Evolutionary conservation across 108 stramenopile species (phyloP).

Genomic region (Schizochytrium sp.): DNA sequence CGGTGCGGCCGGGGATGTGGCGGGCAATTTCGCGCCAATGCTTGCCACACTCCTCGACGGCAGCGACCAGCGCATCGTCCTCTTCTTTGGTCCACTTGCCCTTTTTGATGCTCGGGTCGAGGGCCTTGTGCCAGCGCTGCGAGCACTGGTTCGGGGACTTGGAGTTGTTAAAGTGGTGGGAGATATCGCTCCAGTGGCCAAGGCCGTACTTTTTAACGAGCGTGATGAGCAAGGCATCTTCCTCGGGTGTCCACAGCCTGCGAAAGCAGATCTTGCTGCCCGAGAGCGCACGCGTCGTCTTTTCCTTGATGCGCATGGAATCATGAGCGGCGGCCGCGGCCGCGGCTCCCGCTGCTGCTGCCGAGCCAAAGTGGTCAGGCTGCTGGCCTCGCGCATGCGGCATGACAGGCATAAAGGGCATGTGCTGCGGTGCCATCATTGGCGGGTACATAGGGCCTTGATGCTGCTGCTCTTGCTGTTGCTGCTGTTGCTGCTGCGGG

Average conservation of each 20-base stretch:
- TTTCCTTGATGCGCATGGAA: background rate
- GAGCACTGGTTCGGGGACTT: constrained; percentile 33
- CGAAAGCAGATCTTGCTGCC: background rate
- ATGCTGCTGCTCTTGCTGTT: background rate
- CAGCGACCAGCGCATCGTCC: background rate
- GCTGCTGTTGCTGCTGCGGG: no score
- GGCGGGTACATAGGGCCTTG: background rate
- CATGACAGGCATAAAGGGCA: background rate
- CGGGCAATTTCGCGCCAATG: background rate
- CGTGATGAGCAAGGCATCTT: background rate
- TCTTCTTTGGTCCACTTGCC: constrained; percentile 24
- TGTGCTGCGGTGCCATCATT: background rate
- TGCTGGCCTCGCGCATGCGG: no score
- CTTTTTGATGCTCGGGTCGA: constrained; percentile 33
- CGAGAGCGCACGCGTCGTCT: background rate
- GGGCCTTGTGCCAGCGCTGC: constrained; percentile 36
- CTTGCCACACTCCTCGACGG: background rate
- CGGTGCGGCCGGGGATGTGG: background rate
- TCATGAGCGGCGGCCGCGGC: no score
- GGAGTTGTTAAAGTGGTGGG: background rate
- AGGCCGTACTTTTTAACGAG: background rate
- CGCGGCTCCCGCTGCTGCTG: no score
- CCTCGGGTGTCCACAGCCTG: background rate
- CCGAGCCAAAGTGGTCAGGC: no score
- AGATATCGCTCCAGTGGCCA: constrained; percentile 8